A percentile compares a stretch with the other conserved stretches of the same genome.
phyloP scores from a whole-genome alignment of 495 filamentous ascomycete genomes.

The Pyrenula massariospora region DNA sequence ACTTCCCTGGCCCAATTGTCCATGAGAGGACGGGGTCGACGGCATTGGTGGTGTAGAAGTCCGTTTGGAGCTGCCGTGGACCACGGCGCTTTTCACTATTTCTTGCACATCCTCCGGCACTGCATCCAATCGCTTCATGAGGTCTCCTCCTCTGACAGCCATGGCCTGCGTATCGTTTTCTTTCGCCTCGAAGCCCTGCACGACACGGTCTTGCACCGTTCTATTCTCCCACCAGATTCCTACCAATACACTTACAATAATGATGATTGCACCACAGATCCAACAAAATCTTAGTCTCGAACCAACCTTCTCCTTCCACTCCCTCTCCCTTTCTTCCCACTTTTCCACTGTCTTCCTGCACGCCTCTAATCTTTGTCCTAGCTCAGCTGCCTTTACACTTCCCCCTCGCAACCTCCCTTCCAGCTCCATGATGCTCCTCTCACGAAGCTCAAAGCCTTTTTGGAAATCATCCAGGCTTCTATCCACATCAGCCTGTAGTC shows the following conservation, averaged over 20 bases:
- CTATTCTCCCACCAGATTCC: neutral
- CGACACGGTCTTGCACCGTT: neutral
- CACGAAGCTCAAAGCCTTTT: slow-evolving; percentile 54
- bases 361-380: slow-evolving; percentile 53
- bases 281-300: neutral
- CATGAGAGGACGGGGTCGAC: neutral
- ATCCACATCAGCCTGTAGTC: slow-evolving; percentile 48
- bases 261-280: slow-evolving; percentile 14
- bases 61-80: neutral
- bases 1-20: slow-evolving; percentile 1
- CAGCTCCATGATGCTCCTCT: slow-evolving; percentile 51
- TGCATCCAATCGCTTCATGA: neutral
- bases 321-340: slow-evolving; percentile 59
- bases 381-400: slow-evolving; percentile 46
- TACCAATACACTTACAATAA: neutral
- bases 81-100: slow-evolving; percentile 6
- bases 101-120: slow-evolving; percentile 11
- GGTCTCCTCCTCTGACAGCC: neutral
- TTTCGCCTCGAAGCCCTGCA: neutral
- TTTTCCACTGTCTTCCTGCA: slow-evolving; percentile 53
- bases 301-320: slow-evolving; percentile 43
- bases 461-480: slow-evolving; percentile 55
- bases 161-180: neutral
- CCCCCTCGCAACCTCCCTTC: slow-evolving; percentile 53
- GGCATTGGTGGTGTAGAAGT: neutral